Percentiles rank a stretch among this genome's conserved stretches.
Conservation (phyloP, 2,329 filamentous ascomycete species). For the Akanthomyces uredinophilus region DNA sequence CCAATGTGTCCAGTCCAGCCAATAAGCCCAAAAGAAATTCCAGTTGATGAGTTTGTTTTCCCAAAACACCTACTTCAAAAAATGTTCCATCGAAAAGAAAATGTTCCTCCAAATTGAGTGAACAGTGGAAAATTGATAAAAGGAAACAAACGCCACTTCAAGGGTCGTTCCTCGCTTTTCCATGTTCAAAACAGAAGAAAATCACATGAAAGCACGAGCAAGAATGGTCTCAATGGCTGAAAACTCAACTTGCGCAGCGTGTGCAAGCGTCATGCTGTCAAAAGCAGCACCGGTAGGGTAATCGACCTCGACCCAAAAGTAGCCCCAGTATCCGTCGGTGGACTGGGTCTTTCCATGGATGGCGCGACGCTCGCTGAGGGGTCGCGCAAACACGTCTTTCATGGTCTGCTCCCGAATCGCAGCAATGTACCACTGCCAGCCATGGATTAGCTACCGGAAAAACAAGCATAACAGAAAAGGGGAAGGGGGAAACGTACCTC, state of each 20-base stretch:
- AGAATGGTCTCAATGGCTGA: constrained; percentile 45
- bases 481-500: constrained; percentile 38
- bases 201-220: constrained; percentile 28
- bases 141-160: not conserved
- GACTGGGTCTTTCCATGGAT: constrained; percentile 29
- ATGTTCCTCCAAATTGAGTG: not conserved
- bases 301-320: constrained; percentile 44
- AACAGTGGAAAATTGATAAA: not conserved
- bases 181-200: not conserved
- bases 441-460: not conserved
- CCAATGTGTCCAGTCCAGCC: not conserved
- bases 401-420: constrained; percentile 49
- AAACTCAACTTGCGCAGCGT: constrained; percentile 44
- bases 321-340: constrained; percentile 47
- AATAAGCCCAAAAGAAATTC: not conserved
- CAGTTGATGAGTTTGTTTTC: not conserved
- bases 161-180: not conserved
- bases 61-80: constrained; percentile 10
- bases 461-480: not conserved
- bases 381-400: constrained; percentile 33
- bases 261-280: constrained; percentile 43
- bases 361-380: constrained; percentile 37
- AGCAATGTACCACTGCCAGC: constrained; percentile 49
- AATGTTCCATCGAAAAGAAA: not conserved
- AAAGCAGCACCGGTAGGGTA: constrained; percentile 37